These are phyloP conservation scores for Fomitiporia mediterranea DNA, from an alignment of 1,284 basidiomycete genomes.

Conservation along the genomic window DNA sequence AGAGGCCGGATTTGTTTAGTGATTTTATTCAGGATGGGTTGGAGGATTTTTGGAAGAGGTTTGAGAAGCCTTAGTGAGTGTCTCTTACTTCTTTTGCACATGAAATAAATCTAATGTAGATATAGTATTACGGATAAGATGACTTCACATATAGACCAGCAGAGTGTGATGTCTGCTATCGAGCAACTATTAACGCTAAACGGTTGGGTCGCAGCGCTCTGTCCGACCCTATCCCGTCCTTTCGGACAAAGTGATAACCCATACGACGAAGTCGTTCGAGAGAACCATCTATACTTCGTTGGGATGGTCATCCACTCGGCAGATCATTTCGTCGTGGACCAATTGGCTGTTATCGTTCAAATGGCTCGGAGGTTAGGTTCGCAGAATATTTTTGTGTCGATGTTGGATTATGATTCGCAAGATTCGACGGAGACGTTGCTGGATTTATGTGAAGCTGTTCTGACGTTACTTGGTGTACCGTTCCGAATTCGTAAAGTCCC, in stretches of 20 bases:
- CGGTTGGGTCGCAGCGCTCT: slow-evolving; percentile 98
- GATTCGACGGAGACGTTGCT: slow-evolving; percentile 90
- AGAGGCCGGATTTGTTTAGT: slow-evolving; percentile 75
- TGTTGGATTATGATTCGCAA: slow-evolving; percentile 90
- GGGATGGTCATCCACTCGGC: slow-evolving; percentile 93
- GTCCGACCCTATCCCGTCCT: slow-evolving; percentile 83
- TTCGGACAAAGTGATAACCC: slow-evolving; percentile 88
- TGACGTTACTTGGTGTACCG: slow-evolving; percentile 85
- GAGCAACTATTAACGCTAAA: slow-evolving; percentile 89
- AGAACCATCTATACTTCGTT: slow-evolving; percentile 87
- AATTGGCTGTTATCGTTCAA: slow-evolving; percentile 93
- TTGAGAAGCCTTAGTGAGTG: slow-evolving; percentile 82
- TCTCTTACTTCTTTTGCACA: slow-evolving; percentile 20
- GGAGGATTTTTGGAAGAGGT: slow-evolving; percentile 85
- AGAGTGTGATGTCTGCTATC: slow-evolving; percentile 80
- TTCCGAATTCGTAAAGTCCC: slow-evolving; percentile 86
- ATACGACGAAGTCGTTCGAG: slow-evolving; percentile 80
- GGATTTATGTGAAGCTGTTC: slow-evolving; percentile 88
- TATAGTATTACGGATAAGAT: slow-evolving; percentile 72
- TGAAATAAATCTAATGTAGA: background rate
- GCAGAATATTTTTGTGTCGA: slow-evolving; percentile 87
- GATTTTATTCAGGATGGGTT: slow-evolving; percentile 72
- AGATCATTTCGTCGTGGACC: slow-evolving; percentile 95
- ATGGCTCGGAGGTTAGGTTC: slow-evolving; percentile 85
- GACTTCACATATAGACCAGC: slow-evolving; percentile 82